A percentile compares a stretch with the other conserved stretches of the same genome.
Evolutionary conservation across 169 alveolate genomes (phyloP).

Genomic region (Plasmodium coatneyi): DNA sequence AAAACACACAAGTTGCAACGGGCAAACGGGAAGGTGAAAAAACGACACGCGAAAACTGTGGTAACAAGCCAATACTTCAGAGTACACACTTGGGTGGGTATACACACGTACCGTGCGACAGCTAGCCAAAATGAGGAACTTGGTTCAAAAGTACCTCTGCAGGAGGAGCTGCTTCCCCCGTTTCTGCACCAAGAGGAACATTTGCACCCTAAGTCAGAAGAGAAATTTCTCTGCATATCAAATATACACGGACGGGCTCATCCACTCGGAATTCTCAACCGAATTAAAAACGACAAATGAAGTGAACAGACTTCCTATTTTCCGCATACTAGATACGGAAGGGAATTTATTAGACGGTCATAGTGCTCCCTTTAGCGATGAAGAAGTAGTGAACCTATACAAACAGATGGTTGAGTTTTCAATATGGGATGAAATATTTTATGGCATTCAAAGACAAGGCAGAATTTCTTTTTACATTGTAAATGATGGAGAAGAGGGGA

Average conservation of each 20-base stretch:
- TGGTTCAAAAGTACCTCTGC: conserved; percentile 15
- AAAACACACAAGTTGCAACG: background rate
- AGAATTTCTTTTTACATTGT: conserved; percentile 96
- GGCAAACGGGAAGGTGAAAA: background rate
- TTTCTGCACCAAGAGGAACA: background rate
- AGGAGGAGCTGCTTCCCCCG: background rate
- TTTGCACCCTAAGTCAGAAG: conserved; percentile 12
- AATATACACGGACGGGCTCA: conserved; percentile 76
- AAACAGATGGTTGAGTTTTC: conserved; percentile 81
- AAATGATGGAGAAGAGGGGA: conserved; percentile 96
- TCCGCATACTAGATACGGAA: conserved; percentile 82
- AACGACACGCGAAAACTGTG: background rate
- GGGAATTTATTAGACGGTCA: conserved; percentile 82
- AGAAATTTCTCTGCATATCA: conserved; percentile 41
- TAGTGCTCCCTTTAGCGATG: conserved; percentile 78
- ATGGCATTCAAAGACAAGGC: conserved; percentile 91
- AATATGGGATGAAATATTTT: conserved; percentile 87
- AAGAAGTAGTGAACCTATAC: conserved; percentile 79
- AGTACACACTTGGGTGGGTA: too few relatives aligned
- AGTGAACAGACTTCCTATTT: conserved; percentile 82
- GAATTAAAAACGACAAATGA: conserved; percentile 80
- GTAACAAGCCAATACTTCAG: background rate
- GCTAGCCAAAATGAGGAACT: conserved; percentile 17
- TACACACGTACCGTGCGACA: background rate
- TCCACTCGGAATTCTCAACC: conserved; percentile 84